These are phyloP conservation scores for Phytophthora melonis DNA, from an alignment of 352 stramenopile species.

Conservation along the genomic window DNA sequence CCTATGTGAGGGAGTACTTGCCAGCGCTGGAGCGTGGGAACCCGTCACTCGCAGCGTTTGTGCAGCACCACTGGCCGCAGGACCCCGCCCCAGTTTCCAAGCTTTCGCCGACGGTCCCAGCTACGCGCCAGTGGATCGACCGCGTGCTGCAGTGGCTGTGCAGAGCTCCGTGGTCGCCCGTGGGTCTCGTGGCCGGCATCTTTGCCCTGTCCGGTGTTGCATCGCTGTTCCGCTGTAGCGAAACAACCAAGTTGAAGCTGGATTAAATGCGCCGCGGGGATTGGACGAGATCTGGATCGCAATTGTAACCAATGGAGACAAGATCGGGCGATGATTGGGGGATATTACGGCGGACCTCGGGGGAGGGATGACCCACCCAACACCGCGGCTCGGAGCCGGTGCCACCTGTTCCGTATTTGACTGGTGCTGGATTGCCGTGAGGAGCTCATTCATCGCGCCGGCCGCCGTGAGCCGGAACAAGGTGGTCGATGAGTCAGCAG, in stretches of 20 bases:
- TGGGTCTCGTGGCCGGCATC: conserved; percentile 21
- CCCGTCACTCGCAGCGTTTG: conserved; percentile 51
- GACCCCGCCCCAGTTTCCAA: conserved; percentile 3
- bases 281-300: conserved; percentile 20
- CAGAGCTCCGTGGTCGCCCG: conserved; percentile 24
- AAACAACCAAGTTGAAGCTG: conserved; percentile 38
- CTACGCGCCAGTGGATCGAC: conserved; percentile 6
- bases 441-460: no score
- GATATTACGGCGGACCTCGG: conserved; percentile 15
- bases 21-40: conserved; percentile 55
- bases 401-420: conserved; percentile 4
- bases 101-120: not conserved
- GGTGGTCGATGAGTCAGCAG: conserved; percentile 2
- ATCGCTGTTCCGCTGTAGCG: conserved; percentile 6
- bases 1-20: conserved; percentile 50
- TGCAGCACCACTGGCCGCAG: conserved; percentile 49
- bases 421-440: not conserved
- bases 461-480: no score
- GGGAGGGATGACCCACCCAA: conserved; percentile 27
- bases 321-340: conserved; percentile 21
- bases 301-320: conserved; percentile 21
- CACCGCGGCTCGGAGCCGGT: not conserved
- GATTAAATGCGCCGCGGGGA: conserved; percentile 19
- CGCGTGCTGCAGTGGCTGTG: conserved; percentile 25
- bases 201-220: conserved; percentile 25